Evolutionary conservation across 2,329 filamentous ascomycete species (phyloP), one percentile per base, ranked within the genome.

Genomic region (Alternaria brassicicola): DNA sequence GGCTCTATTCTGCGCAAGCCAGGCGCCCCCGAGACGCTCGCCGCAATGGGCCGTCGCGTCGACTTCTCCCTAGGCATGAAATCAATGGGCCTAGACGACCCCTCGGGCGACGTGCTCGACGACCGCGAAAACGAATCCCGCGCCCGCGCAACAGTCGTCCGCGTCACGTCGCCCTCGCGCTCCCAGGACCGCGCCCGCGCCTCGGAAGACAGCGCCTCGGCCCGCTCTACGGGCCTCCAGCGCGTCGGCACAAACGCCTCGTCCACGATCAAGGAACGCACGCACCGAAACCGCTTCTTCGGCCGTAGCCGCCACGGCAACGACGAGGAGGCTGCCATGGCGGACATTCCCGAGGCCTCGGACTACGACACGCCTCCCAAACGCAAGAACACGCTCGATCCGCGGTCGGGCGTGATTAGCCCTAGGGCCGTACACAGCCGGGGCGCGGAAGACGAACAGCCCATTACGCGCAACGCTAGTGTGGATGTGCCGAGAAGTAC

Each of bases 41-140:
- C 84, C 1, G 78, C 82, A 9, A 86, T 87, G 80, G 80, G 81
- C 33, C 86, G 85, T 53, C 85, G 87, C 26, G 87, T 90, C 28
- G 89, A 91, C 71, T 91, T 91, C 75, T 90, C 88, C 2, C 80
- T 90, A 2, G 89, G 89, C 28, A 89, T 89, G 83, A 82, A 80
- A 31, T 82, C 84, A 42, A 80, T 88, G 38, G 82, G 82, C 3
- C 81, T 84, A 1, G 81, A 80, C 30, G 87, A 89, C 62, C 78
- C 87, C 42, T 83, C 85, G 59, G 86, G 85, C 43, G 89, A 91
- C 67, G 84, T 90, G 1, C 88, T 87, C 69, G 85, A 88, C 55
- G 85, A 88, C 67, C 81, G 80, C 13, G 72, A 78, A 23, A 64
- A 56, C 12, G 65, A 69, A 57, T 58, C 62, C 64, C 72, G 75